These are phyloP conservation scores for Kwoniella newhampshirensis DNA, from an alignment of 768 basidiomycete species.

Conservation along the genomic window DNA sequence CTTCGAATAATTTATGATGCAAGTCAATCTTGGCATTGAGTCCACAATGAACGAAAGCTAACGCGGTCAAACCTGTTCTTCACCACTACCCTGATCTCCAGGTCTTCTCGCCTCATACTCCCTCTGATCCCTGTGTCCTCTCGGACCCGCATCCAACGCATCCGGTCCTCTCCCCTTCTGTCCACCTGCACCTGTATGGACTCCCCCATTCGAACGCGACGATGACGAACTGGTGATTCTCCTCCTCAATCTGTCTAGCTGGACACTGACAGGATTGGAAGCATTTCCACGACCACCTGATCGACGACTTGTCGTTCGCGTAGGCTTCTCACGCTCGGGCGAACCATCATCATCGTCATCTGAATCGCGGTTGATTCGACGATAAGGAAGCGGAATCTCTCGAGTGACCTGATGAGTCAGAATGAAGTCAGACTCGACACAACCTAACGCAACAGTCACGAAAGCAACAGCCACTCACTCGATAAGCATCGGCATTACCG, in stretches of 20 bases:
- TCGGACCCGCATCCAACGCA: constrained; percentile 38
- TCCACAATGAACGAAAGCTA: no score
- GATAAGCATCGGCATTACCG: constrained; percentile 90
- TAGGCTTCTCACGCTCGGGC: background rate
- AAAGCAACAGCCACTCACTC: constrained; percentile 46
- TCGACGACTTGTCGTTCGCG: background rate
- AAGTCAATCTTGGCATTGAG: no score
- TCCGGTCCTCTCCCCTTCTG: constrained; percentile 29
- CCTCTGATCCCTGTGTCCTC: constrained; percentile 31
- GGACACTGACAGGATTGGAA: constrained; percentile 6
- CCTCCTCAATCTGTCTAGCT: constrained; percentile 21
- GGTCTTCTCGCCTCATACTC: constrained; percentile 47
- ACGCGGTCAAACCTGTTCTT: background rate
- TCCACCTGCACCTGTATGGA: background rate
- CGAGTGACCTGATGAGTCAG: constrained; percentile 59
- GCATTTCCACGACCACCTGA: constrained; percentile 1
- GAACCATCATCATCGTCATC: constrained; percentile 55
- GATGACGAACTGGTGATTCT: constrained; percentile 9
- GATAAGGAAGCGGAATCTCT: constrained; percentile 82
- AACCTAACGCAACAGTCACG: background rate
- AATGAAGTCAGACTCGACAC: constrained; percentile 1
- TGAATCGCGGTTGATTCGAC: constrained; percentile 56
- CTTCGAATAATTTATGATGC: no score
- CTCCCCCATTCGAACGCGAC: background rate
- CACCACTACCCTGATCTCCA: constrained; percentile 22